phyloP scores from a whole-genome alignment of 2,329 filamentous ascomycete species.

The Knufia petricola region DNA sequence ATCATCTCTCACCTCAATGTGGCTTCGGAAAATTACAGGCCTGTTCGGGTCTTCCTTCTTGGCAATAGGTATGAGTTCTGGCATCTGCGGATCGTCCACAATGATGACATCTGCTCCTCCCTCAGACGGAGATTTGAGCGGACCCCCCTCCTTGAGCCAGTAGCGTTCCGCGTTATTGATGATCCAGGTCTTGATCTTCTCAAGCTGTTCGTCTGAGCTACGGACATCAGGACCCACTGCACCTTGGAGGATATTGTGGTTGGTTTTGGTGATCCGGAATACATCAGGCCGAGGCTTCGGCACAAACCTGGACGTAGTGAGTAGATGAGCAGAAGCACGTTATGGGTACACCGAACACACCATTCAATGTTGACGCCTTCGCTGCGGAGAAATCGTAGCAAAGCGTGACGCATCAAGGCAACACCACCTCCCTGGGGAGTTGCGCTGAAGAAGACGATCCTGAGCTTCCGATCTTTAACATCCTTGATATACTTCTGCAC shows the following conservation, averaged over 20 bases:
- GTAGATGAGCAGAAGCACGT: not conserved
- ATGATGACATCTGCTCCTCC: slow-evolving; percentile 69
- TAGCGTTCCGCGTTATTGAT: slow-evolving; percentile 62
- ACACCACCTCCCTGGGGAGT: slow-evolving; percentile 78
- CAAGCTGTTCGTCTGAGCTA: slow-evolving; percentile 53
- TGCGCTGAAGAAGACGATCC: slow-evolving; percentile 68
- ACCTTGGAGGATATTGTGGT: slow-evolving; percentile 81
- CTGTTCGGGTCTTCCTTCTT: slow-evolving; percentile 61
- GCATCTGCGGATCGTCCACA: slow-evolving; percentile 80
- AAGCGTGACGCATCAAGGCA: slow-evolving; percentile 69
- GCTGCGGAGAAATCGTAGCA: slow-evolving; percentile 60
- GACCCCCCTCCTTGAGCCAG: slow-evolving; percentile 61
- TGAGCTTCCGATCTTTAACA: slow-evolving; percentile 54
- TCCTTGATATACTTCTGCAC: slow-evolving; percentile 54
- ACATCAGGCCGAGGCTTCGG: slow-evolving; percentile 70
- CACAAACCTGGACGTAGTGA: slow-evolving; percentile 44
- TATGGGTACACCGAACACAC: slow-evolving; percentile 44
- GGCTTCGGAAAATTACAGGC: slow-evolving; percentile 69
- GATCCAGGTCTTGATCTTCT: slow-evolving; percentile 61
- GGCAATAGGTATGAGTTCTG: slow-evolving; percentile 63
- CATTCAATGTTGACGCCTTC: slow-evolving; percentile 62
- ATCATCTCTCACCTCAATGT: slow-evolving; percentile 74
- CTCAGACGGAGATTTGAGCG: slow-evolving; percentile 52
- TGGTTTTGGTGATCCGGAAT: slow-evolving; percentile 76
- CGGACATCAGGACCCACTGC: slow-evolving; percentile 57